Evolutionary conservation across 2,329 filamentous ascomycete species (phyloP), one percentile per base, ranked within the genome.

Genomic region (Sclerotinia subarctica): DNA sequence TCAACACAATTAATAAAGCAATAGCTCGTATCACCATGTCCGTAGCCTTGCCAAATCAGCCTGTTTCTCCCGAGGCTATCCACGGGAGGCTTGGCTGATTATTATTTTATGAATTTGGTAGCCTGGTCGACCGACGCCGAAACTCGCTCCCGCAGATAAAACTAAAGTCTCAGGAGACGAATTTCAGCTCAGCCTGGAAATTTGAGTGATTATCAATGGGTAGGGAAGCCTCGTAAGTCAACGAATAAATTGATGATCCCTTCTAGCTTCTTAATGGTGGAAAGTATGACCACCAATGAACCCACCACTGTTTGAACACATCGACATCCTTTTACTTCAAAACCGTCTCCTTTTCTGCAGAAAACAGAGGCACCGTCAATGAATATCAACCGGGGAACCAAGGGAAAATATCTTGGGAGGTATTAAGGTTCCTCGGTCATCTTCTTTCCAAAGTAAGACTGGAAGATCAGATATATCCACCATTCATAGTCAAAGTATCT

Each of bases 101-200:
- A 26, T 51, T 46, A 42, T 32, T 49, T 63, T 11, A 24, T 51
- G 59, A 63, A 35, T 42, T 63, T 63, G 59, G 59, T 63, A 63
- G 59, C 59, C 59, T 63, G 59, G 59, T 46, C 59, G 59, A 63
- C 59, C 46, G 47, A 63, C 29, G 29, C 46, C 29, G 46, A 63
- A 63, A 19, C n/a, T 62, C 24, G 44, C 58, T 49, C 26, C 57
- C 57, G 24, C 62, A 42, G 35, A 54, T 13, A 32, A 32, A 59
- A 59, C 56, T 46, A 59, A 62, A 49, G 58, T 58, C 29, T 65
- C 63, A 59, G 52, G 52, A 66, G 51, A 47, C 51, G 35, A 57
- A 47, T 19, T 17, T 59, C 63, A 66, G 63, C 63, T 66, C 51
- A 66, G 63, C 52, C 63, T 38, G 51, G 54, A 38, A 59, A 66